phyloP scores from a whole-genome alignment of 2,329 filamentous ascomycete genomes.

The Fusarium robinianum region DNA sequence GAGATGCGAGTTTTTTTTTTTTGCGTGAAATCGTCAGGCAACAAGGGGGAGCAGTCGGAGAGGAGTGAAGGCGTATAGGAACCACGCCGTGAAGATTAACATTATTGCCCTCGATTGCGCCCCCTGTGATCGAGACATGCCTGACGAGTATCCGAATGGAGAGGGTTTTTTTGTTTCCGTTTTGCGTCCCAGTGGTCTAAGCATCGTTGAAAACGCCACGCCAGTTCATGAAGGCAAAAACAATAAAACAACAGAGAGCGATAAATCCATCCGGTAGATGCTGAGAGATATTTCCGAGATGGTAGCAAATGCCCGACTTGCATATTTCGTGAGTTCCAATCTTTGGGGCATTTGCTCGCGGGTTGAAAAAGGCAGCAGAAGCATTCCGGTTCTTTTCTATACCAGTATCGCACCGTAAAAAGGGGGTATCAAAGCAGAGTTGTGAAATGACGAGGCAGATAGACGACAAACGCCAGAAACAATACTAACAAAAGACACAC shows the following conservation, averaged over 20 bases:
- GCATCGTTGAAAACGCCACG: conserved; percentile 34
- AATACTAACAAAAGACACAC: conserved; percentile 15
- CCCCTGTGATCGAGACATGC: not conserved
- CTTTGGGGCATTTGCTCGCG: conserved; percentile 30
- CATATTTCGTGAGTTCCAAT: conserved; percentile 18
- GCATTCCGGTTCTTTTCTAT: conserved; percentile 26
- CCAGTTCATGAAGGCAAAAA: conserved; percentile 24
- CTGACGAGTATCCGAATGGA: conserved; percentile 26
- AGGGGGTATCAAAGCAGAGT: conserved; percentile 36
- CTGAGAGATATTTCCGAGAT: conserved; percentile 23
- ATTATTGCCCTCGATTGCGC: conserved; percentile 9
- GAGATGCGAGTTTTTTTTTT: conserved; percentile 21
- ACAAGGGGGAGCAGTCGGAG: conserved; percentile 1
- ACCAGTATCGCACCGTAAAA: conserved; percentile 18
- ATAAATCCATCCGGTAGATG: conserved; percentile 27
- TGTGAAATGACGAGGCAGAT: conserved; percentile 26
- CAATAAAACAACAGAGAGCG: conserved; percentile 21
- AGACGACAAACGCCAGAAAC: conserved; percentile 22
- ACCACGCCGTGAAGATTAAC: conserved; percentile 22
- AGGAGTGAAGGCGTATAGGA: conserved; percentile 22
- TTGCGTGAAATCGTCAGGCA: conserved; percentile 7
- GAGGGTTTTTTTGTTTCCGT: conserved; percentile 22
- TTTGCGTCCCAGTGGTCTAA: conserved; percentile 29
- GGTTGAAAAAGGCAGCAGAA: conserved; percentile 30
- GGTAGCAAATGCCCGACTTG: conserved; percentile 20